These are phyloP conservation scores for Rhodotorula sp. DNA, from an alignment of 1,284 basidiomycete species.

Conservation along the genomic window DNA sequence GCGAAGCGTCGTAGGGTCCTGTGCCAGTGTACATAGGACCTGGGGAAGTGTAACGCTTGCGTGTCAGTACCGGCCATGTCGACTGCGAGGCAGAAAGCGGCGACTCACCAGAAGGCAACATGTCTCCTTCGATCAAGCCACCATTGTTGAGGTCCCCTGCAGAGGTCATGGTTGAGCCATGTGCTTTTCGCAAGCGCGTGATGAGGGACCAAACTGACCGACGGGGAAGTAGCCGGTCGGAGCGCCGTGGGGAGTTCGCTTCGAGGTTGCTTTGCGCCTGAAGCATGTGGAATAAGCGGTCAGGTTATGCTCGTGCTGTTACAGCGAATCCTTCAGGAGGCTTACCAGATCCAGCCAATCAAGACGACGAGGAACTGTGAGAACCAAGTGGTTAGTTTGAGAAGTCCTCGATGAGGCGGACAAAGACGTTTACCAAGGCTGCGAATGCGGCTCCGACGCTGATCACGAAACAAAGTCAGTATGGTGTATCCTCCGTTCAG, in stretches of 20 bases:
- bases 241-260: neutral
- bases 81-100: no score
- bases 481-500: neutral
- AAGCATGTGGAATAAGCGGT: no score
- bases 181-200: accelerated
- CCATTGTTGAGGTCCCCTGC: neutral
- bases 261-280: conserved; percentile 14
- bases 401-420: no score
- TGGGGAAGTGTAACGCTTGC: no score
- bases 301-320: neutral
- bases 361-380: conserved; percentile 24
- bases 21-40: conserved; percentile 7
- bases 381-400: neutral
- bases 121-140: neutral
- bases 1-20: neutral
- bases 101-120: neutral
- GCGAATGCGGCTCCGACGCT: conserved; percentile 4
- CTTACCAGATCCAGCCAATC: conserved; percentile 22
- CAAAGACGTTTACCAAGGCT: neutral
- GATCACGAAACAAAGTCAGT: neutral
- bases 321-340: no score
- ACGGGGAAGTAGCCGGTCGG: neutral
- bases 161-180: accelerated
- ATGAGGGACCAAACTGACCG: neutral
- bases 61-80: no score